Conservation (phyloP, 495 filamentous ascomycete genomes). For the Patellaria atrata region DNA sequence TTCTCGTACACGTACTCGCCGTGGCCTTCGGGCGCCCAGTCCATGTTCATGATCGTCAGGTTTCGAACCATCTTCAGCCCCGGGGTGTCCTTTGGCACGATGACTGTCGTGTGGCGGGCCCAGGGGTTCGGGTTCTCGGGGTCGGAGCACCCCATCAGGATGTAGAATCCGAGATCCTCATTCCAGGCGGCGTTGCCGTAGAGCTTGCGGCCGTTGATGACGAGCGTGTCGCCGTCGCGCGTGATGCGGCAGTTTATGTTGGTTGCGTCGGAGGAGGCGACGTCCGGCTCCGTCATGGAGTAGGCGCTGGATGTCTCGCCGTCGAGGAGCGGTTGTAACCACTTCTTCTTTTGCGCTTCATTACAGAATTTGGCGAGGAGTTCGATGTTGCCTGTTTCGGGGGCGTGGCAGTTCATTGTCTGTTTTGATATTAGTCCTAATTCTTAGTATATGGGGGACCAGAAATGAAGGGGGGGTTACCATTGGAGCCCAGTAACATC, state of each 20-base stretch:
- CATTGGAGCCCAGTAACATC: conserved; percentile 28
- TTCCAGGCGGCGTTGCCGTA: conserved; percentile 29
- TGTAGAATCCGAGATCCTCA: conserved; percentile 27
- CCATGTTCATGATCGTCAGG: conserved; percentile 30
- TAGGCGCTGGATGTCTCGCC: conserved; percentile 27
- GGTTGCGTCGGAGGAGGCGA: conserved; percentile 30
- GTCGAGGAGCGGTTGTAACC: conserved; percentile 29
- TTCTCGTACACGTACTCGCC: conserved; percentile 31
- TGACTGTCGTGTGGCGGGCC: conserved; percentile 26
- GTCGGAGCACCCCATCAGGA: conserved; percentile 31
- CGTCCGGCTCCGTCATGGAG: conserved; percentile 31
- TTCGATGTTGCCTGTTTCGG: conserved; percentile 32
- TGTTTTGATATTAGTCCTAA: conserved; percentile 6
- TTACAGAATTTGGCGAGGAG: conserved; percentile 32
- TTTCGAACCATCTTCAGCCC: conserved; percentile 28
- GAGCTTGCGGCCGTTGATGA: conserved; percentile 31
- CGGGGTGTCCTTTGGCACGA: conserved; percentile 26
- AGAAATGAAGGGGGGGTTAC: conserved; percentile 9
- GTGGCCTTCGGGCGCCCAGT: conserved; percentile 31
- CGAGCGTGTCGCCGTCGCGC: conserved; percentile 22
- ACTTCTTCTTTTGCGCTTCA: conserved; percentile 29
- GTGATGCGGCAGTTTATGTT: conserved; percentile 26
- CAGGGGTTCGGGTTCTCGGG: conserved; percentile 28
- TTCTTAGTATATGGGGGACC: neutral
- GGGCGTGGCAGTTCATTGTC: conserved; percentile 32